Percentiles rank a stretch among this genome's conserved stretches.
These are phyloP conservation scores for Pythium vanterpoolii DNA, from an alignment of 352 stramenopile genomes.

Conservation along the genomic window DNA sequence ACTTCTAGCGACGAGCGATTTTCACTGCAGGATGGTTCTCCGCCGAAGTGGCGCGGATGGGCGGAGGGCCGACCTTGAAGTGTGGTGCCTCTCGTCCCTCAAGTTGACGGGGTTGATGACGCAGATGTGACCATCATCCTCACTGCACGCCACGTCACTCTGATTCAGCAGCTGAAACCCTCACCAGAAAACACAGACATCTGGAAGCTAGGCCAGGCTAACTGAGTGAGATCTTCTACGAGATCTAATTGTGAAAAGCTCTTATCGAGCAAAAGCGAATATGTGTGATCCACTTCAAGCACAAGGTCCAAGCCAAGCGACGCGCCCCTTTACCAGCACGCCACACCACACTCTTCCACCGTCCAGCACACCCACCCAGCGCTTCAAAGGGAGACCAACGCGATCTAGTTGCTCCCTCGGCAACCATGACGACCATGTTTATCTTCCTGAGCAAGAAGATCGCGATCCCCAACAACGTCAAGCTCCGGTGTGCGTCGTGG, in stretches of 20 bases:
- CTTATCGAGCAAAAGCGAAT: neutral
- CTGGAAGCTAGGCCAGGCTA: neutral
- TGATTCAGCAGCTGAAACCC: neutral
- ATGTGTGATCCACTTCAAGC: neutral
- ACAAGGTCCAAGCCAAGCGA: neutral
- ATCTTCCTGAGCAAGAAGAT: slow-evolving; percentile 96
- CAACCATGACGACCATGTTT: slow-evolving; percentile 70
- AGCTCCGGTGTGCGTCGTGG: slow-evolving; percentile 89
- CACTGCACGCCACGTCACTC: neutral
- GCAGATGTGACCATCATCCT: neutral
- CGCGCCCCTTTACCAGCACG: neutral
- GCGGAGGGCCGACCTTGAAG: neutral
- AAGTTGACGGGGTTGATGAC: neutral
- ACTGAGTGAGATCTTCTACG: neutral
- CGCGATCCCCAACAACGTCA: slow-evolving; percentile 92
- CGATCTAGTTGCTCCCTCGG: neutral
- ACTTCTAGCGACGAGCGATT: neutral
- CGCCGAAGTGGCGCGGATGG: neutral
- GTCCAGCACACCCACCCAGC: neutral
- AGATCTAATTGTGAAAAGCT: neutral
- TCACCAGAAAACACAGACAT: no score
- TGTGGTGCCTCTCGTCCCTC: neutral
- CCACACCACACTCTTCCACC: neutral
- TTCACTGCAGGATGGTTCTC: neutral
- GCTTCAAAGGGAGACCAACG: neutral